These are phyloP conservation scores for Gossypium schwendimanii DNA, from an alignment of 441 rosid species.

Conservation along the genomic window DNA sequence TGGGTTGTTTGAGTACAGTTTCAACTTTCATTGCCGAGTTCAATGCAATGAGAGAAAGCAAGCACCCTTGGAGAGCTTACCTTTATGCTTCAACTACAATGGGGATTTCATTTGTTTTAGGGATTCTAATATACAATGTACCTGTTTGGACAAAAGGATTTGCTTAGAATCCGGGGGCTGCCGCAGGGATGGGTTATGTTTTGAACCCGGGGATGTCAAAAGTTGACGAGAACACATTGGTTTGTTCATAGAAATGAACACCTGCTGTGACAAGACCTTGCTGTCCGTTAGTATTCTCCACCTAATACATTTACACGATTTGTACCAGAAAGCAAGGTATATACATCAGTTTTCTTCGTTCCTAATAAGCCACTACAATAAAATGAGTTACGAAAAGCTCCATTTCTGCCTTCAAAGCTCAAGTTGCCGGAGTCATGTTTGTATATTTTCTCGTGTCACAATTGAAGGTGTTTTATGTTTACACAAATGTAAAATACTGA, in stretches of 20 bases:
- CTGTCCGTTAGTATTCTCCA: background rate
- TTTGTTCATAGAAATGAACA: background rate
- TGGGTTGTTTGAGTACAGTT: constrained; percentile 89
- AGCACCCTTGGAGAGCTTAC: constrained; percentile 62
- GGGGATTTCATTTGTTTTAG: constrained; percentile 42
- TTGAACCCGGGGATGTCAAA: background rate
- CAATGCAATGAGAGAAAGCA: constrained; percentile 71
- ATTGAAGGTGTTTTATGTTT: background rate
- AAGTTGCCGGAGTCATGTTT: background rate
- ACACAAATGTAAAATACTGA: background rate
- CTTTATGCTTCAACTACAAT: constrained; percentile 49
- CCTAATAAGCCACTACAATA: background rate
- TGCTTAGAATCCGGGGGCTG: constrained; percentile 11
- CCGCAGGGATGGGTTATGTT: background rate
- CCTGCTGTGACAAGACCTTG: background rate
- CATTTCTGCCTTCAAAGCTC: background rate
- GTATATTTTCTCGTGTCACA: background rate
- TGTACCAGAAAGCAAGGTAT: background rate
- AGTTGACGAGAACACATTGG: background rate
- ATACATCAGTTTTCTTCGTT: background rate
- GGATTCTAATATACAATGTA: constrained; percentile 43
- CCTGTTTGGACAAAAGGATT: constrained; percentile 47
- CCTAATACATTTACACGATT: background rate
- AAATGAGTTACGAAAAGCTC: background rate
- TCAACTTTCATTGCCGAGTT: constrained; percentile 89